Evolutionary conservation across 2,329 filamentous ascomycete species (phyloP).

Genomic region (Trichoderma breve): DNA sequence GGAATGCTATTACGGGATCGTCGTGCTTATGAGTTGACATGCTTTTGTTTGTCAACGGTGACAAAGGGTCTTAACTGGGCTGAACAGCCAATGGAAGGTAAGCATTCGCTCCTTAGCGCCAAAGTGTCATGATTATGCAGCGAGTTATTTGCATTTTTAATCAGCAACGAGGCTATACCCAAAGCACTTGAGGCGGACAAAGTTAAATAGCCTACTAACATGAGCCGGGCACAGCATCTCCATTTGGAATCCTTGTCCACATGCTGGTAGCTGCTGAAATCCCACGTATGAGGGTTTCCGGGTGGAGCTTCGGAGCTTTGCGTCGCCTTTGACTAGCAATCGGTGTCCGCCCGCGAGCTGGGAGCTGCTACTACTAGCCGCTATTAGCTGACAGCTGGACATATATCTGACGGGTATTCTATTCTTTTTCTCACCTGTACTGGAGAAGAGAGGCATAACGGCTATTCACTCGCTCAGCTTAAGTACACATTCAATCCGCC

Average conservation of each 20-base stretch:
- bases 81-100: neutral
- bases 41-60: neutral
- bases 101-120: neutral
- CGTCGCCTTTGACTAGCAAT: neutral
- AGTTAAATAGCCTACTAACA: neutral
- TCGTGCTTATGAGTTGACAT: neutral
- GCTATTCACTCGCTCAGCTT: neutral
- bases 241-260: neutral
- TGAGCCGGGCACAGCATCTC: neutral
- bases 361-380: neutral
- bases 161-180: slow-evolving; percentile 3
- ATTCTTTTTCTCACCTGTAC: neutral
- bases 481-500: neutral
- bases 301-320: neutral
- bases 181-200: neutral
- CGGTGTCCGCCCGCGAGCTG: neutral
- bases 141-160: neutral
- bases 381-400: neutral
- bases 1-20: neutral
- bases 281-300: neutral
- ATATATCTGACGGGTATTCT: neutral
- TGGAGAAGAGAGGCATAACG: neutral
- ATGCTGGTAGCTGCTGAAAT: neutral
- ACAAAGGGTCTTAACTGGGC: neutral
- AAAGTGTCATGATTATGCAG: slow-evolving; percentile 17